Percentiles rank a stretch among this genome's conserved stretches.
These are phyloP conservation scores for Trichoderma endophyticum DNA, from an alignment of 2,329 filamentous ascomycete species.

Conservation along the genomic window DNA sequence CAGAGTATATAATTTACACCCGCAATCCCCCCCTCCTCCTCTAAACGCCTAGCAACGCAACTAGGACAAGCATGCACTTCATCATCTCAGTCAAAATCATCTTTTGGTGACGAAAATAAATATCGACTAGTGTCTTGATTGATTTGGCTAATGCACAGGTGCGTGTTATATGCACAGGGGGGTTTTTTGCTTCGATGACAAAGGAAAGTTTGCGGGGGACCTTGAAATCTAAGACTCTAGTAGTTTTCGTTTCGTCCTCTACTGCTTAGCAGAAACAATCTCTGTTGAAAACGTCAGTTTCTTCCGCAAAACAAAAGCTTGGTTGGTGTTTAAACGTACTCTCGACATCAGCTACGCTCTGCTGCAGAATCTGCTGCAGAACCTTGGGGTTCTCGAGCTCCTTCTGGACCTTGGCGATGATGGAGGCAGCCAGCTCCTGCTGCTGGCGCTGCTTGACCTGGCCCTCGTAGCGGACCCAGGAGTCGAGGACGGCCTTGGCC, in stretches of 20 bases:
- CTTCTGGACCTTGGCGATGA: slow-evolving; percentile 98
- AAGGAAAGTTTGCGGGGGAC: slow-evolving; percentile 45
- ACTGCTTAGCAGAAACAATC: slow-evolving; percentile 64
- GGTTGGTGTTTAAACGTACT: slow-evolving; percentile 52
- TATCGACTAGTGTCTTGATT: slow-evolving; percentile 36
- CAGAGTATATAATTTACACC: slow-evolving; percentile 9
- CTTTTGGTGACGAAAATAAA: slow-evolving; percentile 2
- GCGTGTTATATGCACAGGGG: slow-evolving; percentile 53
- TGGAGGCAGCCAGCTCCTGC: slow-evolving; percentile 84
- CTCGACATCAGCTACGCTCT: slow-evolving; percentile 95
- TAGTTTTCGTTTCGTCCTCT: slow-evolving; percentile 38
- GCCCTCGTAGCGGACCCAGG: slow-evolving; percentile 96
- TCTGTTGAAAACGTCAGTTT: slow-evolving; percentile 42
- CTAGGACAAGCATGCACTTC: slow-evolving; percentile 14
- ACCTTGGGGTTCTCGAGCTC: slow-evolving; percentile 97
- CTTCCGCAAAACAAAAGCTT: neutral
- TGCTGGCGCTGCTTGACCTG: slow-evolving; percentile 99
- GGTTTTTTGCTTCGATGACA: slow-evolving; percentile 39
- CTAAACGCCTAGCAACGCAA: neutral
- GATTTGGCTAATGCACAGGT: slow-evolving; percentile 59
- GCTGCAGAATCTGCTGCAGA: slow-evolving; percentile 95
- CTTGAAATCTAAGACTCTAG: slow-evolving; percentile 37
- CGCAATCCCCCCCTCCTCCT: neutral
- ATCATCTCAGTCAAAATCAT: slow-evolving; percentile 14
- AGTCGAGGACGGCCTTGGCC: slow-evolving; percentile 94